Conservation (phyloP, 306 rosid genomes). For the Albizia julibrissin region DNA sequence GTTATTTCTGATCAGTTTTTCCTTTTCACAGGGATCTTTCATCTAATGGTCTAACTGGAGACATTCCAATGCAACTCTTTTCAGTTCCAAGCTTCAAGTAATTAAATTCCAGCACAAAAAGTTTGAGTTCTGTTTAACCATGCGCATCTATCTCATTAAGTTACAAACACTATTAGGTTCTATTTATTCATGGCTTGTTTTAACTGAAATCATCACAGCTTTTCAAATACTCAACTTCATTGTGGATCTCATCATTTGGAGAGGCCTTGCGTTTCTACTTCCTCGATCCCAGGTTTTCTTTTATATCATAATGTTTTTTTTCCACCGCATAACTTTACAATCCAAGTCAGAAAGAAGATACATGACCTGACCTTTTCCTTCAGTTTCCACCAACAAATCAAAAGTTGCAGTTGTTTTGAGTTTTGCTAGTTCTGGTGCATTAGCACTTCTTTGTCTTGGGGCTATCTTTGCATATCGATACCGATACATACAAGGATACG, state of each 20-base stretch:
- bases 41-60: constrained; percentile 67
- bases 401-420: constrained; percentile 47
- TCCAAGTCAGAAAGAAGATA: constrained; percentile 15
- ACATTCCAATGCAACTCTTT: constrained; percentile 69
- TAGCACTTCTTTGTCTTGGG: constrained; percentile 60
- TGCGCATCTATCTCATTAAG: constrained; percentile 6
- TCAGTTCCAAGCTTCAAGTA: constrained; percentile 70
- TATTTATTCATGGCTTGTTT: constrained; percentile 7
- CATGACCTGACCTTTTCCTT: constrained; percentile 31
- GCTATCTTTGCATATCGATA: constrained; percentile 55
- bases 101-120: constrained; percentile 33
- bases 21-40: constrained; percentile 79
- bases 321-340: background rate
- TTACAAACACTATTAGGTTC: background rate
- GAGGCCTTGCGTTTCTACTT: constrained; percentile 68
- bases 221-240: constrained; percentile 65
- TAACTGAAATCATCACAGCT: constrained; percentile 50
- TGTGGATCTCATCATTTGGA: constrained; percentile 68
- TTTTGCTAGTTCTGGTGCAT: constrained; percentile 70
- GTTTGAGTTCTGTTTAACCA: constrained; percentile 22
- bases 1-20: background rate
- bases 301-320: background rate
- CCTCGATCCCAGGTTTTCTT: constrained; percentile 61
- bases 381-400: constrained; percentile 64
- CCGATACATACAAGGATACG: constrained; percentile 42